These are phyloP conservation scores for Scheffersomyces lignicola DNA, from an alignment of 1,139 yeast genomes.

Conservation along the genomic window DNA sequence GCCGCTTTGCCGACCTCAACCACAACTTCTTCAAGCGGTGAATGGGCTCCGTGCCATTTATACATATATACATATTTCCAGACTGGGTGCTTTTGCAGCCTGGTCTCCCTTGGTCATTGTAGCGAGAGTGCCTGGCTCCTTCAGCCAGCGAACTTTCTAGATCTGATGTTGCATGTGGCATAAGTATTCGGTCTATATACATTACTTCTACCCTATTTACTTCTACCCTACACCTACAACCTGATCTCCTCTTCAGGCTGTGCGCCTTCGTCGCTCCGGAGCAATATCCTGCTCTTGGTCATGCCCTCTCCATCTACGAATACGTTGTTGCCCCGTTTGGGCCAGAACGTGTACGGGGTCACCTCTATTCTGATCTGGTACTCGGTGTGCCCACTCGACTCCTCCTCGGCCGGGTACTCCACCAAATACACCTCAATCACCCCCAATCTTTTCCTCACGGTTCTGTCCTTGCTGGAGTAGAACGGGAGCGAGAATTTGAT, in stretches of 20 bases:
- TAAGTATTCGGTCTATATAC: too few species aligned
- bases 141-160: too few species aligned
- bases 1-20: slow-evolving; percentile 17
- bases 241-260: slow-evolving; percentile 6
- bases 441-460: slow-evolving; percentile 28
- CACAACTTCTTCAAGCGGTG: slow-evolving; percentile 19
- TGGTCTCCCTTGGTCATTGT: background rate
- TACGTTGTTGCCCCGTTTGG: background rate
- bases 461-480: slow-evolving; percentile 19
- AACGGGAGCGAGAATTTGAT: slow-evolving; percentile 38
- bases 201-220: too few species aligned
- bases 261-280: slow-evolving; percentile 7
- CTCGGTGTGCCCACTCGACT: slow-evolving; percentile 10
- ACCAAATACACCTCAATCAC: slow-evolving; percentile 33
- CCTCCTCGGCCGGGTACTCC: slow-evolving; percentile 16
- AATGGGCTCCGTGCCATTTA: slow-evolving; percentile 3
- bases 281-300: slow-evolving; percentile 16
- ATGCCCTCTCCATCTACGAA: slow-evolving; percentile 4
- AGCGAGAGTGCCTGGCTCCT: background rate
- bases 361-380: slow-evolving; percentile 28
- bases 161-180: too few species aligned
- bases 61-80: background rate
- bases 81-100: too few species aligned
- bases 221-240: too few species aligned
- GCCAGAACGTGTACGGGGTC: slow-evolving; percentile 20